Base-by-base conservation (phyloP, 169 alveolate species). In the Blepharisma undulans region DNA sequence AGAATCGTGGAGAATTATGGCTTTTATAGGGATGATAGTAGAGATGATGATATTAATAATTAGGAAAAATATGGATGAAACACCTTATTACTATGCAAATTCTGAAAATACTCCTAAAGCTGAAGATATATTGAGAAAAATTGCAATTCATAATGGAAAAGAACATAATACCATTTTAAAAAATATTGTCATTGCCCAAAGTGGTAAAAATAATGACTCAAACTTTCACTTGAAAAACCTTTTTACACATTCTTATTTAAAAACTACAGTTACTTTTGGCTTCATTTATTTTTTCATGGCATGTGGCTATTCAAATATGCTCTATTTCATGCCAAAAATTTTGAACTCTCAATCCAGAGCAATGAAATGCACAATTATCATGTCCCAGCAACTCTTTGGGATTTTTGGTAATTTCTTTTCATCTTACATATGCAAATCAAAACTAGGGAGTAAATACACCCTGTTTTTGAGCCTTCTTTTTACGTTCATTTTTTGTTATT, bases 341-440 rank as follows among this genome's bases (percentile, higher is more conserved):
- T 25, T 81, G 29, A 22, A 27, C 14, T 14, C 16, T 16, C 18
- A 25, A 14, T 16, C 72, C 16, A 32, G 16, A 16, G 25, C 32
- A 12, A 19, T 14, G 36, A 21, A 48, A 10, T 84, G 60, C 33
- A 16, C 25, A 18, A 84, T 32, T 19, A 36, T 84, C 14, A 12
- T 84, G 21, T 27, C 48, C 18, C 82, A 84, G 27, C 16, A 19
- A 33, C 21, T 19, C 18, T 84, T 30, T 18, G 90, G 90, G 16
- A 36, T 84, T 60, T 84, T 84, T 19, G 90, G 90, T 10, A 12
- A 18, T 18, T 14, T 84, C 18, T 25, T 84, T 33, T 36, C 90
- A 10, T 22, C 90, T 19, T 84, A 61, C n/a, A 10, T 84, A 21
- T 76, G 21, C 21, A 25, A 82, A 78, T 22, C 86, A 29, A n/a